Conservation (phyloP, 805 yeast genomes). For the Starmerella apicola region DNA sequence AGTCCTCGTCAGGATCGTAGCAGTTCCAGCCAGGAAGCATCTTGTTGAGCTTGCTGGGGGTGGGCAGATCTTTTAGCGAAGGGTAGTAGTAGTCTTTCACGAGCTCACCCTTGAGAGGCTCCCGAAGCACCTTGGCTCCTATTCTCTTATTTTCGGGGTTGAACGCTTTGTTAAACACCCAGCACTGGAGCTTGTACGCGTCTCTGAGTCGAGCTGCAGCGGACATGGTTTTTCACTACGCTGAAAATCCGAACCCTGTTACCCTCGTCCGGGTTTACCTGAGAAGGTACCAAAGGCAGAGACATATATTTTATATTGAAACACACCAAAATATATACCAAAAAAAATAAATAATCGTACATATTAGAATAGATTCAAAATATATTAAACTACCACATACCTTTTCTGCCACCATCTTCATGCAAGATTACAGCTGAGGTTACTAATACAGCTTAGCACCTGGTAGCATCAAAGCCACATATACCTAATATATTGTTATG, state of each 20-base stretch:
- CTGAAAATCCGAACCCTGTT: neutral
- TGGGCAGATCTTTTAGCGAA: conserved; percentile 17
- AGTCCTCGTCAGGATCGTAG: conserved; percentile 21
- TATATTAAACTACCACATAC: too few relatives aligned
- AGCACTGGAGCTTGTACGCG: conserved; percentile 23
- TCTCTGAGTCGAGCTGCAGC: conserved; percentile 21
- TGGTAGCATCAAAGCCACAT: too few relatives aligned
- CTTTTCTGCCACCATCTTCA: too few relatives aligned
- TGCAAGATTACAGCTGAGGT: too few relatives aligned
- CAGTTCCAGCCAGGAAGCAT: conserved; percentile 18
- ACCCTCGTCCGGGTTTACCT: too few relatives aligned
- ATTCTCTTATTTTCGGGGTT: conserved; percentile 26
- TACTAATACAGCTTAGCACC: too few relatives aligned
- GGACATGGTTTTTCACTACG: conserved; percentile 3
- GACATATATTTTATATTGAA: too few relatives aligned
- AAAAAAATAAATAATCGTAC: too few relatives aligned
- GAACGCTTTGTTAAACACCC: conserved; percentile 25
- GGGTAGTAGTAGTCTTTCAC: conserved; percentile 27
- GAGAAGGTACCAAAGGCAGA: too few relatives aligned
- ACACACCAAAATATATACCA: too few relatives aligned
- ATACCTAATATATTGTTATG: too few relatives aligned
- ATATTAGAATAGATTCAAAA: too few relatives aligned
- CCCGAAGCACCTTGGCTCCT: conserved; percentile 27
- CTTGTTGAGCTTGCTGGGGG: conserved; percentile 19
- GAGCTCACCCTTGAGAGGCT: conserved; percentile 25